These are phyloP conservation scores for Clonostachys sp. DNA, from an alignment of 2,329 filamentous ascomycete genomes.

Conservation along the genomic window DNA sequence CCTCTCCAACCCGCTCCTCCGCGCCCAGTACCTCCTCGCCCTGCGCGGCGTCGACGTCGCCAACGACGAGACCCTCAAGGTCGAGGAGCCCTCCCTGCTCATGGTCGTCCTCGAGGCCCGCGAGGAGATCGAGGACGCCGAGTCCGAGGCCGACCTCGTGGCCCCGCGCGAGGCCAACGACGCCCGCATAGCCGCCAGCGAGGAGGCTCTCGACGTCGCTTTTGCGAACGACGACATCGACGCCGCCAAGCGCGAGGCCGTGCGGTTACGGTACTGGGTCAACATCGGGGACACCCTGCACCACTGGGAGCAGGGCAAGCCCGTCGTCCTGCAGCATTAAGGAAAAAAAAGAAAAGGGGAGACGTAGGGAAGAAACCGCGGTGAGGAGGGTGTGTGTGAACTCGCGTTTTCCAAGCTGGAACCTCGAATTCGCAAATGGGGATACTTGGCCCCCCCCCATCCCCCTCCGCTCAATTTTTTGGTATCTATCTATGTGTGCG, in stretches of 20 bases:
- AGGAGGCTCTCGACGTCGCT: conserved; percentile 55
- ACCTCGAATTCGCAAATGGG: too few species aligned
- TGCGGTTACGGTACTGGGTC: conserved; percentile 83
- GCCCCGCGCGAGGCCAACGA: conserved; percentile 63
- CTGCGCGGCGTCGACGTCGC: conserved; percentile 72
- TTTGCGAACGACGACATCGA: conserved; percentile 65
- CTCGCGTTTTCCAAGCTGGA: too few species aligned
- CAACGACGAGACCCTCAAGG: conserved; percentile 70
- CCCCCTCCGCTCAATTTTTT: too few species aligned
- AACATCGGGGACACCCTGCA: conserved; percentile 78
- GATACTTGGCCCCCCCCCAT: too few species aligned
- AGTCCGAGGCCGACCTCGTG: conserved; percentile 59
- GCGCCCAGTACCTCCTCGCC: conserved; percentile 85
- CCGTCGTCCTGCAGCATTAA: conserved; percentile 46
- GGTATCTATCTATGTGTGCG: too few species aligned
- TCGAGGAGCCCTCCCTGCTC: conserved; percentile 65
- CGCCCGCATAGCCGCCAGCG: conserved; percentile 57
- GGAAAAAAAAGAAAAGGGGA: neutral
- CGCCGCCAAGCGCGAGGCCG: conserved; percentile 64
- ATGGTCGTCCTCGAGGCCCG: conserved; percentile 76
- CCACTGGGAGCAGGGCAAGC: conserved; percentile 78
- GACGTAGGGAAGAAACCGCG: neutral
- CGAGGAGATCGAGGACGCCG: conserved; percentile 70
- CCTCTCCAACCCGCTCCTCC: conserved; percentile 68
- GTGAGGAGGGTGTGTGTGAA: too few species aligned